phyloP scores from a whole-genome alignment of 208 protist species.

The Strigomonas culicis region DNA sequence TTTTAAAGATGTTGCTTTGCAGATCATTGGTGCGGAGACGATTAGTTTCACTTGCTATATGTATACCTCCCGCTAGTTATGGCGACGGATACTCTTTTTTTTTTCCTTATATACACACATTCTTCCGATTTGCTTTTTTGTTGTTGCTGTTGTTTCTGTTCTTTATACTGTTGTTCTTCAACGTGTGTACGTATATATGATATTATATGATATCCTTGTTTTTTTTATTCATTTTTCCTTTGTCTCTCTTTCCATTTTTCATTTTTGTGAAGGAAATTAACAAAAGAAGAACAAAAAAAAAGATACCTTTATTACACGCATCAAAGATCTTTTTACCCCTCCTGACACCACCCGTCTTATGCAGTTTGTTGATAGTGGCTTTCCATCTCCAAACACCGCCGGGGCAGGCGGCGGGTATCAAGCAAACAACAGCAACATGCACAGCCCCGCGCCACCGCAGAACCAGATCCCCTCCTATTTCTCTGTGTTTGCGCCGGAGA shows the following conservation, averaged over 20 bases:
- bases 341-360: no score
- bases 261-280: neutral
- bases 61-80: constrained; percentile 10
- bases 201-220: constrained; percentile 6
- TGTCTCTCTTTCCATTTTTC: constrained; percentile 8
- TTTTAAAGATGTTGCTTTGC: no score
- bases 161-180: constrained; percentile 9
- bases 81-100: neutral
- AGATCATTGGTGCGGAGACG: no score
- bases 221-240: constrained; percentile 21
- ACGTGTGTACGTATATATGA: neutral
- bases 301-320: constrained; percentile 41
- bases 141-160: constrained; percentile 14
- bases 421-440: neutral
- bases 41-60: constrained; percentile 3
- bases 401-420: neutral
- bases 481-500: constrained; percentile 27
- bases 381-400: neutral
- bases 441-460: neutral
- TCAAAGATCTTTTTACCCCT: no score
- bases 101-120: constrained; percentile 1
- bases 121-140: constrained; percentile 8
- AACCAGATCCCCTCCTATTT: constrained; percentile 26
- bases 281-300: constrained; percentile 20
- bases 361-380: no score